Percentiles rank a stretch among this genome's conserved stretches.
These are phyloP conservation scores for Pisolithus tinctorius DNA, from an alignment of 768 basidiomycete genomes.

Conservation along the genomic window DNA sequence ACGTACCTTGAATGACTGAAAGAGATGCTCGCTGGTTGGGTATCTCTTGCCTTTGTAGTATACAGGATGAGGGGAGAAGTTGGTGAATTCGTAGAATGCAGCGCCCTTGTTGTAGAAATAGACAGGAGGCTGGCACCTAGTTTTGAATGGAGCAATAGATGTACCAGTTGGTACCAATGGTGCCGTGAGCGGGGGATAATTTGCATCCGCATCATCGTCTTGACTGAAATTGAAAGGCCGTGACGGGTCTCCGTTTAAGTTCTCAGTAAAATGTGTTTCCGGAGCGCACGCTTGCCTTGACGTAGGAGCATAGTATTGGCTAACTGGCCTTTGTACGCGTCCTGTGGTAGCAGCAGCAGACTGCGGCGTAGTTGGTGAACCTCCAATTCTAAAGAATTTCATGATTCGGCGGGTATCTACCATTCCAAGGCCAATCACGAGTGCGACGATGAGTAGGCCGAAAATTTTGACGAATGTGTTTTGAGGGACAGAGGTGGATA, in stretches of 20 bases:
- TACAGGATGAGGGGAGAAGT: constrained; percentile 64
- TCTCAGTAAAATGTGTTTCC: not conserved
- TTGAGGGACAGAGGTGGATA: constrained; percentile 9
- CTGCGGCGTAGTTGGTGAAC: constrained; percentile 18
- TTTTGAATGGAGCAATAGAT: constrained; percentile 23
- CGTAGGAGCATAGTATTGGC: constrained; percentile 14
- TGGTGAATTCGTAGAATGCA: constrained; percentile 67
- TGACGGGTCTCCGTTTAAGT: not conserved
- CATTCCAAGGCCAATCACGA: constrained; percentile 23
- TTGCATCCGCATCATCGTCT: constrained; percentile 5
- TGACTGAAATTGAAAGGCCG: constrained; percentile 6
- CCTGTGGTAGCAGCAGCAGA: constrained; percentile 8
- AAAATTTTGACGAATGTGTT: constrained; percentile 20
- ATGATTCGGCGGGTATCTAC: constrained; percentile 27
- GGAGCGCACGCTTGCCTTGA: constrained; percentile 11
- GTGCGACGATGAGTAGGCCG: constrained; percentile 14
- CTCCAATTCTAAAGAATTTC: constrained; percentile 25
- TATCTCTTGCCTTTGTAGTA: constrained; percentile 56
- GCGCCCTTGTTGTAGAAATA: constrained; percentile 60
- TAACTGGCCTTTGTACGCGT: constrained; percentile 17
- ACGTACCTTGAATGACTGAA: constrained; percentile 64
- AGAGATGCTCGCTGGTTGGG: constrained; percentile 73
- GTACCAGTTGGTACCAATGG: constrained; percentile 22
- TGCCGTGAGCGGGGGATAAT: constrained; percentile 29
- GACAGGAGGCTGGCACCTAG: constrained; percentile 31